These are phyloP conservation scores for Blastomyces gilchristii DNA, from an alignment of 2,329 filamentous ascomycete species.

Conservation along the genomic window DNA sequence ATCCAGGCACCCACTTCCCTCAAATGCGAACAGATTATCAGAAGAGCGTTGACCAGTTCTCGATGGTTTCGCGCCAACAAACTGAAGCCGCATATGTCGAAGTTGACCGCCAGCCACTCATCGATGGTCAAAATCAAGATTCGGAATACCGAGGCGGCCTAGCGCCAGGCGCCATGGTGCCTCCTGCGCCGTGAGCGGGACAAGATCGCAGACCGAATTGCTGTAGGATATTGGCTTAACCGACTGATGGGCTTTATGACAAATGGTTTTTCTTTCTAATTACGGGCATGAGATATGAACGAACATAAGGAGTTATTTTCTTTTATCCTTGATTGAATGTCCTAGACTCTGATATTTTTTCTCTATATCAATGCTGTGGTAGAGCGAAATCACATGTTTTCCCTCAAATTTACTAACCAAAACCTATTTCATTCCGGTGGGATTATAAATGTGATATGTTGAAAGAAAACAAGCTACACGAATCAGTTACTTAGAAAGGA, in stretches of 20 bases:
- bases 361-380: background rate
- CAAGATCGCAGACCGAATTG: background rate
- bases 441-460: background rate
- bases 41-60: background rate
- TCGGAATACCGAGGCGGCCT: background rate
- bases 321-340: background rate
- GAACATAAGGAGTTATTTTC: background rate
- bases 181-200: background rate
- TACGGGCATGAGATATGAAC: background rate
- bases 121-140: background rate
- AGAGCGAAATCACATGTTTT: background rate
- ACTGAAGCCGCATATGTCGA: background rate
- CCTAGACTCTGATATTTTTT: background rate
- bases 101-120: background rate
- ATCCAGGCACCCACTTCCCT: slow-evolving; percentile 48
- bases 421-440: background rate
- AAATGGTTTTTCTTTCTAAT: background rate
- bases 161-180: background rate
- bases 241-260: background rate
- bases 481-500: too few species aligned
- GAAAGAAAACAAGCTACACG: background rate
- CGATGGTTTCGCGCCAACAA: background rate
- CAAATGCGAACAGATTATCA: slow-evolving; percentile 19
- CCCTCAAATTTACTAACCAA: background rate
- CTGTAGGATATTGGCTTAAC: background rate